These are phyloP conservation scores for Eucalyptus cladocalyx DNA, from an alignment of 345 rosid species.

Conservation along the genomic window DNA sequence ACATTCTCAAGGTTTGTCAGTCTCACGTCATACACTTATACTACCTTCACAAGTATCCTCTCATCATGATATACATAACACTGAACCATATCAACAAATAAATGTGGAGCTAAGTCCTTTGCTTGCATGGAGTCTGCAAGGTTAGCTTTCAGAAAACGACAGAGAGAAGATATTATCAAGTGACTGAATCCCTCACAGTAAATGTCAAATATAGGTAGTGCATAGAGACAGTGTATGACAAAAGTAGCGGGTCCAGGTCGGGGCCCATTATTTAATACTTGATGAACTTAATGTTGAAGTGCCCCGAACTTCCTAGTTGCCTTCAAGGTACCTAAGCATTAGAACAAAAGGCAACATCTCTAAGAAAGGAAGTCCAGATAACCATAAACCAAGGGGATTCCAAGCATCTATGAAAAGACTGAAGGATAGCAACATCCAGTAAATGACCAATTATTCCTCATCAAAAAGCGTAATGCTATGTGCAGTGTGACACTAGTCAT, in stretches of 20 bases:
- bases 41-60: conserved; percentile 41
- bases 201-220: conserved; percentile 60
- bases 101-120: conserved; percentile 45
- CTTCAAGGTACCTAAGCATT: conserved; percentile 49
- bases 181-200: conserved; percentile 86
- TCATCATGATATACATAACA: conserved; percentile 51
- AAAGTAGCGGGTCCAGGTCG: conserved; percentile 65
- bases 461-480: background rate
- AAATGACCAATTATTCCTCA: background rate
- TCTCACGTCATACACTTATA: conserved; percentile 48
- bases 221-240: conserved; percentile 44
- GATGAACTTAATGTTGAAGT: conserved; percentile 65
- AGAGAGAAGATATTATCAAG: conserved; percentile 66
- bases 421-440: background rate
- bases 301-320: conserved; percentile 65
- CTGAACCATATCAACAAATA: conserved; percentile 37
- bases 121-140: conserved; percentile 28
- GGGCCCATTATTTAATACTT: conserved; percentile 47
- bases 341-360: background rate
- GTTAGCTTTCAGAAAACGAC: conserved; percentile 38
- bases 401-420: background rate
- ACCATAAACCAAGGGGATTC: background rate
- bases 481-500: background rate
- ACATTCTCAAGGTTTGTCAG: conserved; percentile 42
- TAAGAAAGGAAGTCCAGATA: background rate